These are phyloP conservation scores for Zelopaecilomyces penicillatus DNA, from an alignment of 2,329 filamentous ascomycete species.

Conservation along the genomic window DNA sequence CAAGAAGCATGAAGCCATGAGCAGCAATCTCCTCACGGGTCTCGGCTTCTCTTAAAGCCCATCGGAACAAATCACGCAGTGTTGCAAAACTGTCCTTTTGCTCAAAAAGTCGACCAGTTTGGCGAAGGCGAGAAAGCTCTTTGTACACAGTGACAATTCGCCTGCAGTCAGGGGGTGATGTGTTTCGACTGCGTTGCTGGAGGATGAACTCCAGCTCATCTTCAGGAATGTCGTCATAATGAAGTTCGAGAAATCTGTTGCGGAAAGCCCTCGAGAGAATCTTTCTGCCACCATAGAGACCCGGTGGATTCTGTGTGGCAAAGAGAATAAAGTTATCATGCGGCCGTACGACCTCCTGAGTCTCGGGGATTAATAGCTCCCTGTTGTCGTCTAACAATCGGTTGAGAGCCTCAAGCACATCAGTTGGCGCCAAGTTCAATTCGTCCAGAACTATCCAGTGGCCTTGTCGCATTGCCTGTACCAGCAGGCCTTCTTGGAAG, in stretches of 20 bases:
- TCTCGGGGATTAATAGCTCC: slow-evolving; percentile 91
- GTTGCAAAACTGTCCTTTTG: slow-evolving; percentile 97
- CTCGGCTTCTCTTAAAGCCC: slow-evolving; percentile 80
- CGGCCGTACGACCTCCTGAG: slow-evolving; percentile 84
- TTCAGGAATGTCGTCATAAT: slow-evolving; percentile 97
- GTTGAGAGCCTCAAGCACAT: slow-evolving; percentile 94
- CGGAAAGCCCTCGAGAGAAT: slow-evolving; percentile 88
- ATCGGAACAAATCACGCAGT: slow-evolving; percentile 88
- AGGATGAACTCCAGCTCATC: slow-evolving; percentile 88
- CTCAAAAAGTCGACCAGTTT: slow-evolving; percentile 87
- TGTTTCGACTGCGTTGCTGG: slow-evolving; percentile 74
- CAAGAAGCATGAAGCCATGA: slow-evolving; percentile 94
- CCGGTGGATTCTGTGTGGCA: slow-evolving; percentile 93
- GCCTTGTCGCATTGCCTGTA: slow-evolving; percentile 83
- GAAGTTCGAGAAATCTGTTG: slow-evolving; percentile 92
- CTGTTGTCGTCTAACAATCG: slow-evolving; percentile 92
- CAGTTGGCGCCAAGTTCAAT: slow-evolving; percentile 90
- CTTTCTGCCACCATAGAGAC: slow-evolving; percentile 91
- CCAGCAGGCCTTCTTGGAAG: slow-evolving; percentile 90
- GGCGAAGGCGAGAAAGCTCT: slow-evolving; percentile 79
- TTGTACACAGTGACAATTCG: slow-evolving; percentile 91
- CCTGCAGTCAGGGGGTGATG: slow-evolving; percentile 83
- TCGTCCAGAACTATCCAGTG: slow-evolving; percentile 99
- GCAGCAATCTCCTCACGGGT: slow-evolving; percentile 79
- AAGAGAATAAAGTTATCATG: slow-evolving; percentile 97